Base-by-base conservation (phyloP, 2,329 filamentous ascomycete genomes). In the Anisogramma anomala region DNA sequence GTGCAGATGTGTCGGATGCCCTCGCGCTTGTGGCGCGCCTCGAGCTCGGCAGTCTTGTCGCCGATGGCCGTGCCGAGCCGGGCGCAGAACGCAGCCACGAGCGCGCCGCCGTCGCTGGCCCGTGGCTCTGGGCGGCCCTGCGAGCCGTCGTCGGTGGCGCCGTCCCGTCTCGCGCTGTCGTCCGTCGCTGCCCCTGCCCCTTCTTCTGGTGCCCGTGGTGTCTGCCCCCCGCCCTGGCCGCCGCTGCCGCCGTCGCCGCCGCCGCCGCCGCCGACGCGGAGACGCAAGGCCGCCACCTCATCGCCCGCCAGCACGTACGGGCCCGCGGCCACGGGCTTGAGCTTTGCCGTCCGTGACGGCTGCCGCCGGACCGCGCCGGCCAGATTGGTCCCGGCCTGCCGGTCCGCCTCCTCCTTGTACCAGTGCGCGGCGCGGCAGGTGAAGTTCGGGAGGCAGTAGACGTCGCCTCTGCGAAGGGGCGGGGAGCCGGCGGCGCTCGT, bases 371-470 rank as follows among this genome's bases (percentile, higher is more conserved):
- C 28, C 26, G 32, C 20, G 9, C 40, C 20, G 23, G 11, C 17
- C 6, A 11, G 22, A 17, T 3, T 20, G 1, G 18, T 11, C 22
- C 22, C 22, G 22, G 33, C 17, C 28, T 42, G 40, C n/a, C 40
- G 23, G 30, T 22, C 34, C 9, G 14, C 30, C 1, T 42, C 40
- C 9, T 39, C 13, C 34, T 28, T 38, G n/a, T 42, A 42, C 34
- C 34, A 42, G 14, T 38, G 34, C 23, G 32, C 34, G 8, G 35
- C 35, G 34, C 40, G 31, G 17, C 30, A 3, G 1, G 22, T 9
- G 35, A 42, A 42, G 23, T 30, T 34, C n/a, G 34, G 33, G n/a
- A 42, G 40, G 35, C 40, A 42, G 28, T 42, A 42, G 14, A 42
- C 20, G 1, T 42, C 40, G 1, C 35, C 34, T 7, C 13, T 33